Conservation (phyloP, 2,329 filamentous ascomycete genomes). For the Clarireedia sp. region DNA sequence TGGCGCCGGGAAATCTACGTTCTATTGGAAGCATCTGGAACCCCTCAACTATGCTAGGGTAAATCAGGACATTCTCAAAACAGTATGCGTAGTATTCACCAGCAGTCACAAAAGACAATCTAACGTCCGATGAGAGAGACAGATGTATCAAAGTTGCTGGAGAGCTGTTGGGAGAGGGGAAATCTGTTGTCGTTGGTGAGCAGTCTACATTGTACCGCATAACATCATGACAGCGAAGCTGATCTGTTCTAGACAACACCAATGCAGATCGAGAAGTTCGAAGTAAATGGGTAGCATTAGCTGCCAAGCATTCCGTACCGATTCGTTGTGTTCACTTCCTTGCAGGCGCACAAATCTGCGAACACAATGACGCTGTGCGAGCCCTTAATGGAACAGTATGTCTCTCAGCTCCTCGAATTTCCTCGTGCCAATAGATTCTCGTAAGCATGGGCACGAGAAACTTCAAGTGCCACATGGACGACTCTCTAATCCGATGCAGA, state of each 20-base stretch:
- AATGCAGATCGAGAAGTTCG: slow-evolving; percentile 76
- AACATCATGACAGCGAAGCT: background rate
- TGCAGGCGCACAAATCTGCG: slow-evolving; percentile 51
- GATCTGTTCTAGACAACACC: slow-evolving; percentile 67
- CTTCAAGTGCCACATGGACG: background rate
- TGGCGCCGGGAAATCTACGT: slow-evolving; percentile 85
- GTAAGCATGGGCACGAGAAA: background rate
- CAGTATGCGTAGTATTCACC: slow-evolving; percentile 35
- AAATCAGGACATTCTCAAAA: slow-evolving; percentile 86
- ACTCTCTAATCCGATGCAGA: slow-evolving; percentile 31
- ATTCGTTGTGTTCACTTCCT: slow-evolving; percentile 84
- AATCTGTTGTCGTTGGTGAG: slow-evolving; percentile 71
- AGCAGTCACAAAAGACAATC: slow-evolving; percentile 10
- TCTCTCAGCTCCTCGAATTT: slow-evolving; percentile 6
- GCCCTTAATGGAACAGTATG: slow-evolving; percentile 46
- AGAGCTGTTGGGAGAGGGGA: slow-evolving; percentile 54
- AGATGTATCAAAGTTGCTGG: slow-evolving; percentile 66
- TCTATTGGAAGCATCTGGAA: slow-evolving; percentile 71
- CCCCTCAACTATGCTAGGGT: slow-evolving; percentile 74
- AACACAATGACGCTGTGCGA: slow-evolving; percentile 84
- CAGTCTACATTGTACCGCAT: slow-evolving; percentile 18
- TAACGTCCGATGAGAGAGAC: slow-evolving; percentile 35
- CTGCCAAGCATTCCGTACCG: slow-evolving; percentile 59
- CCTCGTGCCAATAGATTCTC: background rate
- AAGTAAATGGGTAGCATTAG: slow-evolving; percentile 69